These are phyloP conservation scores for Clavulina sp. DNA, from an alignment of 768 basidiomycete genomes.

Conservation along the genomic window DNA sequence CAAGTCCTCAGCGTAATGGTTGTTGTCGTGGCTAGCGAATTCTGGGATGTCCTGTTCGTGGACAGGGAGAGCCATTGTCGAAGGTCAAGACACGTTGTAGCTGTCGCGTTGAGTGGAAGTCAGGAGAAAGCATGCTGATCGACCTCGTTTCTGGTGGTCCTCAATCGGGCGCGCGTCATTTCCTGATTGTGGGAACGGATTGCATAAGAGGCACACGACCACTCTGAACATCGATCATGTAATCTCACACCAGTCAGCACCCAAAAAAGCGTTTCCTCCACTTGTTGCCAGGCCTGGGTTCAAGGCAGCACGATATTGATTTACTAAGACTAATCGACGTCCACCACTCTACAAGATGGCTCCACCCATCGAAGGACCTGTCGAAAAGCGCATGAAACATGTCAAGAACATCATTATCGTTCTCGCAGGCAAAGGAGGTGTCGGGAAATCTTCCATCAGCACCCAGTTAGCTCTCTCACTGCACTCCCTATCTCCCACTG, in stretches of 20 bases:
- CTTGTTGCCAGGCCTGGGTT: too few relatives aligned
- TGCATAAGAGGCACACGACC: too few relatives aligned
- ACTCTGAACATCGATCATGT: too few relatives aligned
- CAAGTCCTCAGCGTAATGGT: neutral
- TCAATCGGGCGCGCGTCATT: too few relatives aligned
- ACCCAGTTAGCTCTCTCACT: conserved; percentile 83
- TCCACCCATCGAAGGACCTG: conserved; percentile 29
- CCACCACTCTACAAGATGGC: conserved; percentile 11
- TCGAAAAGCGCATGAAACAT: conserved; percentile 48
- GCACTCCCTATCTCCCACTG: conserved; percentile 43
- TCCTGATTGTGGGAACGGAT: too few relatives aligned
- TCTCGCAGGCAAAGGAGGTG: conserved; percentile 88
- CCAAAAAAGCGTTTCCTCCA: too few relatives aligned
- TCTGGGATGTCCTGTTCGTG: too few relatives aligned
- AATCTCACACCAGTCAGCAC: too few relatives aligned
- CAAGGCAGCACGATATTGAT: too few relatives aligned
- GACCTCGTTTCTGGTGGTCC: too few relatives aligned
- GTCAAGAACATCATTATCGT: conserved; percentile 85
- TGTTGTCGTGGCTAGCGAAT: neutral
- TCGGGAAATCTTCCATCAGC: conserved; percentile 94
- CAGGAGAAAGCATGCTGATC: neutral
- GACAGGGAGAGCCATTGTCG: neutral
- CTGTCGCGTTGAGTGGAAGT: neutral
- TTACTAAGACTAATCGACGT: too few relatives aligned
- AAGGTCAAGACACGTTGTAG: neutral